phyloP scores from a whole-genome alignment of 805 yeast species.

The Suhomyces xylopsoci region DNA sequence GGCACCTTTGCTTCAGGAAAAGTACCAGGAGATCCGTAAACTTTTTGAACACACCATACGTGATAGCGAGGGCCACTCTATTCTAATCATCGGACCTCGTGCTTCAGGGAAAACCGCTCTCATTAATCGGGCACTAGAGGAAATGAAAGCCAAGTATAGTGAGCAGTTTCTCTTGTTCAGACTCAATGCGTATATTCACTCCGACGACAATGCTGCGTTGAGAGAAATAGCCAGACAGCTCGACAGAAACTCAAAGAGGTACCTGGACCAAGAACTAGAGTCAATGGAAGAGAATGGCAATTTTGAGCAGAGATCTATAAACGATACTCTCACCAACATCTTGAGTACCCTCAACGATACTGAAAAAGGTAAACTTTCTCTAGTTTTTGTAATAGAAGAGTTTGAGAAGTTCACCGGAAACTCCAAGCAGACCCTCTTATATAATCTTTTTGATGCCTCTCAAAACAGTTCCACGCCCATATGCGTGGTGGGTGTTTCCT shows the following conservation, averaged over 20 bases:
- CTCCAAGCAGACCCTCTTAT: conserved; percentile 76
- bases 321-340: conserved; percentile 60
- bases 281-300: conserved; percentile 3
- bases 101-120: conserved; percentile 72
- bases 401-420: conserved; percentile 73
- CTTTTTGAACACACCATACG: conserved; percentile 63
- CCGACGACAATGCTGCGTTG: conserved; percentile 75
- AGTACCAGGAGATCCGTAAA: conserved; percentile 50
- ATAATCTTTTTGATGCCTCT: conserved; percentile 84
- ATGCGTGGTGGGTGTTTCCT: conserved; percentile 75
- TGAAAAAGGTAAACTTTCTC: conserved; percentile 41
- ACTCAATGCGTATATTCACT: conserved; percentile 68
- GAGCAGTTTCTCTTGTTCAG: conserved; percentile 60
- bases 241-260: conserved; percentile 39
- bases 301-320: conserved; percentile 52
- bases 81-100: conserved; percentile 75
- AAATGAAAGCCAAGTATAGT: conserved; percentile 36
- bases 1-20: conserved; percentile 20
- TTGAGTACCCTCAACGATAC: conserved; percentile 42
- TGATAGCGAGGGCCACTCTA: conserved; percentile 77
- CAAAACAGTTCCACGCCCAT: conserved; percentile 70
- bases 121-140: conserved; percentile 53
- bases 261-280: conserved; percentile 7
- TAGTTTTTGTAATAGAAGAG: conserved; percentile 80
- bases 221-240: conserved; percentile 84